These are phyloP conservation scores for Geosmithia morbida DNA, from an alignment of 2,329 filamentous ascomycete genomes.

Conservation along the genomic window DNA sequence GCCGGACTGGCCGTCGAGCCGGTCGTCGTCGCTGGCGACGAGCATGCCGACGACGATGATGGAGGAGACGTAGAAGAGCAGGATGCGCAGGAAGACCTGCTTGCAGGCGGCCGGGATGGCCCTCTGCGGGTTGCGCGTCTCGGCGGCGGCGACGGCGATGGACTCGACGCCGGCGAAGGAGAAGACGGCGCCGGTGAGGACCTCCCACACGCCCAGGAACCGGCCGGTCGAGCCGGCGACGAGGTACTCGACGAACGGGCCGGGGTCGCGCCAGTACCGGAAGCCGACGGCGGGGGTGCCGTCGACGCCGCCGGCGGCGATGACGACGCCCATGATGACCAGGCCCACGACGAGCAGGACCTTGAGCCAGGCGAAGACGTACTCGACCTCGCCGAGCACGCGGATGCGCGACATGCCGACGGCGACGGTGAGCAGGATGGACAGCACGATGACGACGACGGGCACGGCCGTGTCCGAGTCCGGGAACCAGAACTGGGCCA, in stretches of 20 bases:
- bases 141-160: conserved; percentile 46
- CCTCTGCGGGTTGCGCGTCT: conserved; percentile 44
- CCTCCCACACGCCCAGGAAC: conserved; percentile 37
- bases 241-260: conserved; percentile 54
- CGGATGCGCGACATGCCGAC: conserved; percentile 44
- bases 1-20: conserved; percentile 29
- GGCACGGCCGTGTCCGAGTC: conserved; percentile 25
- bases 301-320: conserved; percentile 47
- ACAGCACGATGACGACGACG: conserved; percentile 31
- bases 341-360: conserved; percentile 47
- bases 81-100: conserved; percentile 61
- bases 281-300: conserved; percentile 48
- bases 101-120: conserved; percentile 59
- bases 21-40: conserved; percentile 42
- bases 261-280: conserved; percentile 54
- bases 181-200: conserved; percentile 49
- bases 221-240: conserved; percentile 20
- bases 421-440: conserved; percentile 36
- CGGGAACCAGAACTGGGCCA: conserved; percentile 51
- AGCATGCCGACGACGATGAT: conserved; percentile 60
- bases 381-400: conserved; percentile 45
- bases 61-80: conserved; percentile 55
- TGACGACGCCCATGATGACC: conserved; percentile 45
- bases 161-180: conserved; percentile 53
- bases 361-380: conserved; percentile 36